These are phyloP conservation scores for Neonectria ditissima DNA, from an alignment of 2,329 filamentous ascomycete species.

Conservation along the genomic window DNA sequence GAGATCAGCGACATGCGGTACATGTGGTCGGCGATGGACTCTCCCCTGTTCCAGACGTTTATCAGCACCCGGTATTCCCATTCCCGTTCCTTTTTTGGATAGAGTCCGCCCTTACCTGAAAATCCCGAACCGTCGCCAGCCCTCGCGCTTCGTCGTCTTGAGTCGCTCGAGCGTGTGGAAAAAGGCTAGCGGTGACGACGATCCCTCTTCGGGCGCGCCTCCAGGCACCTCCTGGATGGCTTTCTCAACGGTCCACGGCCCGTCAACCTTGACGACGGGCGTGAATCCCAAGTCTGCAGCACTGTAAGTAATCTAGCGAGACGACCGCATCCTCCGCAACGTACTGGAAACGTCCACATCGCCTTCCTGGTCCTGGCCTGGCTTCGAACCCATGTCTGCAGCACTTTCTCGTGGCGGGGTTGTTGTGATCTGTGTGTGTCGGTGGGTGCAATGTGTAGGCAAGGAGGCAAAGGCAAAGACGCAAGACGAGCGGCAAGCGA, in stretches of 20 bases:
- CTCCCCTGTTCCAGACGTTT: constrained; percentile 66
- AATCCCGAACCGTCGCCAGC: constrained; percentile 92
- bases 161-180: constrained; percentile 94
- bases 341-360: constrained; percentile 43
- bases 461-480: not conserved
- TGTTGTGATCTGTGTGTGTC: constrained; percentile 17
- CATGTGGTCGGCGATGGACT: constrained; percentile 99
- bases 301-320: constrained; percentile 17
- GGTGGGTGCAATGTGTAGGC: constrained; percentile 14
- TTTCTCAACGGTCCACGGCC: constrained; percentile 67
- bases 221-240: constrained; percentile 74
- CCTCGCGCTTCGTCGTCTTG: constrained; percentile 96
- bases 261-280: constrained; percentile 55
- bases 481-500: not conserved
- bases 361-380: constrained; percentile 34
- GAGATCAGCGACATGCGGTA: constrained; percentile 98
- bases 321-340: constrained; percentile 8
- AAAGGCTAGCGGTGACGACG: constrained; percentile 84
- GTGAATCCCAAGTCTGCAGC: constrained; percentile 50
- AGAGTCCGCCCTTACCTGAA: constrained; percentile 56
- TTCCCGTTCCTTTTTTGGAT: not conserved
- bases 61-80: constrained; percentile 3
- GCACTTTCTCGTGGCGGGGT: constrained; percentile 14
- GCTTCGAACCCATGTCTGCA: constrained; percentile 47
- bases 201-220: constrained; percentile 65